Evolutionary conservation across 163 green algal species (phyloP).

Genomic region (Chlamydomonas reinhardtii): DNA sequence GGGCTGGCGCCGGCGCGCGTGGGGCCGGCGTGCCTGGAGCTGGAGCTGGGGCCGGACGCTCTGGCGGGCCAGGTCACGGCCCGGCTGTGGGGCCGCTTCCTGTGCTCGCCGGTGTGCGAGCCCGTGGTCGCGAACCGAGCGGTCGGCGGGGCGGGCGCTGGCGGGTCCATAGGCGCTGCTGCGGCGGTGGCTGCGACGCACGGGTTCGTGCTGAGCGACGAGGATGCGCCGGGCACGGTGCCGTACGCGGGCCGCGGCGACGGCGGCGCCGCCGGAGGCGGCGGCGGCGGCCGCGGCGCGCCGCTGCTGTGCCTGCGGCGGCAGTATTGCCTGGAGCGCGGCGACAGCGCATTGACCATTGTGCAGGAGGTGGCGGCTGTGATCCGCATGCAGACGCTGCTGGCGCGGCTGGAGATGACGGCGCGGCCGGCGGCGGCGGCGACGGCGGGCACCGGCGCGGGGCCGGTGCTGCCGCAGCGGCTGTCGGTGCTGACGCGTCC

Average conservation of each 20-base stretch:
- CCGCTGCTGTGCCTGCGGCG: slow-evolving; percentile 25
- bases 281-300: not conserved
- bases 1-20: slow-evolving; percentile 13
- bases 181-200: not conserved
- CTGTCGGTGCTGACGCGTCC: not conserved
- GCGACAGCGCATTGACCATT: slow-evolving; percentile 38
- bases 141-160: not conserved
- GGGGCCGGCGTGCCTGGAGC: slow-evolving; percentile 30
- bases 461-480: not conserved
- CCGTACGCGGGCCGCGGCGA: too few species aligned
- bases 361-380: slow-evolving; percentile 49
- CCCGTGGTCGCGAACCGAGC: not conserved
- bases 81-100: slow-evolving; percentile 32
- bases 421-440: not conserved
- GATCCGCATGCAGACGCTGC: slow-evolving; percentile 48
- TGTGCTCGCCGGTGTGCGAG: slow-evolving; percentile 22
- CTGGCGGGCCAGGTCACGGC: slow-evolving; percentile 35
- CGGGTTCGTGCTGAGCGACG: slow-evolving; percentile 19
- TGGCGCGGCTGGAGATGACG: slow-evolving; percentile 48
- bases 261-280: too few species aligned
- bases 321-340: slow-evolving; percentile 43
- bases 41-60: slow-evolving; percentile 36
- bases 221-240: too few species aligned
- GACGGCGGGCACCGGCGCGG: not conserved
- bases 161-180: too few species aligned